Percentiles rank a stretch among this genome's conserved stretches.
Evolutionary conservation across 2,329 filamentous ascomycete genomes (phyloP).

Genomic region (Stachybotrys elegans): DNA sequence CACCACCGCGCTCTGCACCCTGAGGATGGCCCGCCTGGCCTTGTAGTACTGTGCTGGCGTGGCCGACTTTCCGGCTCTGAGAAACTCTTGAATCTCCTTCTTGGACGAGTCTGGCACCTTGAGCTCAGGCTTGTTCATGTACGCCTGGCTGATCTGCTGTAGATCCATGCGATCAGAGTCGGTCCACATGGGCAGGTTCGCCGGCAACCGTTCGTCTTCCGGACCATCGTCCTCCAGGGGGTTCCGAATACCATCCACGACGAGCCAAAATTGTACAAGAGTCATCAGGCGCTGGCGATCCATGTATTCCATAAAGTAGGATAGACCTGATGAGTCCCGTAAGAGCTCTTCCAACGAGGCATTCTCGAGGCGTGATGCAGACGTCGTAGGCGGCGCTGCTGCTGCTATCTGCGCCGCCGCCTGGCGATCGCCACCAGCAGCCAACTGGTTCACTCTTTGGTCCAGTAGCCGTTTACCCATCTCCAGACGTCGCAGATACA

Average conservation of each 20-base stretch:
- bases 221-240: conserved; percentile 75
- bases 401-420: conserved; percentile 16
- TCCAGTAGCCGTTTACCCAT: conserved; percentile 88
- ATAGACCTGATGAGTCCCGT: conserved; percentile 82
- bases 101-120: conserved; percentile 68
- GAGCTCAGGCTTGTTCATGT: conserved; percentile 76
- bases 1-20: conserved; percentile 75
- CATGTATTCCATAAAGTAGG: conserved; percentile 99
- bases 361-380: conserved; percentile 64
- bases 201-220: conserved; percentile 58
- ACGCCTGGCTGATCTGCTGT: conserved; percentile 85
- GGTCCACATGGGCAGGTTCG: conserved; percentile 65
- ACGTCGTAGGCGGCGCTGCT: conserved; percentile 14
- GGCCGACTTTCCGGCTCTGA: conserved; percentile 71
- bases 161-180: conserved; percentile 83
- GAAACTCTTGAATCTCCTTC: conserved; percentile 67
- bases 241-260: conserved; percentile 93
- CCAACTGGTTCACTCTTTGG: conserved; percentile 79
- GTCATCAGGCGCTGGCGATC: conserved; percentile 83
- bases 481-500: conserved; percentile 84
- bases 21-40: conserved; percentile 75
- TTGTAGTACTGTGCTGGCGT: conserved; percentile 76
- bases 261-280: conserved; percentile 95
- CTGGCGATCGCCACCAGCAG: conserved; percentile 56
- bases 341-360: conserved; percentile 80